phyloP scores from a whole-genome alignment of 352 stramenopile species.

The Globisporangium uncinulatum region DNA sequence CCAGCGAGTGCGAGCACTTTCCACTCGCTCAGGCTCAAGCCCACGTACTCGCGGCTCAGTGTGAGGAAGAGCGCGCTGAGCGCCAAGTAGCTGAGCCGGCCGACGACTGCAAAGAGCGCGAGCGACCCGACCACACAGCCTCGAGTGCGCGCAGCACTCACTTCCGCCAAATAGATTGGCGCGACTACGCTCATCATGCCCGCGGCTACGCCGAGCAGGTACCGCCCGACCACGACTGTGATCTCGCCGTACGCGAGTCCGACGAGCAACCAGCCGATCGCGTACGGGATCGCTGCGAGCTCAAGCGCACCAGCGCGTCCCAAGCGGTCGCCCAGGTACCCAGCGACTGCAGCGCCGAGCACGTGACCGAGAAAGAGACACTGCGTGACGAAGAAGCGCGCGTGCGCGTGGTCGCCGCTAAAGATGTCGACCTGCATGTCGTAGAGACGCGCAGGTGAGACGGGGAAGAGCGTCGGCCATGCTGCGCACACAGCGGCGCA shows the following conservation, averaged over 20 bases:
- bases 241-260: constrained; percentile 60
- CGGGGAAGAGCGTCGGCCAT: constrained; percentile 67
- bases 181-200: constrained; percentile 60
- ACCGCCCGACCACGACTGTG: constrained; percentile 57
- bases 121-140: constrained; percentile 51
- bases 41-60: constrained; percentile 56
- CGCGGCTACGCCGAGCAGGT: constrained; percentile 45
- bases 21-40: constrained; percentile 82
- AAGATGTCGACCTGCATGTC: constrained; percentile 86
- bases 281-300: constrained; percentile 60
- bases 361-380: constrained; percentile 62
- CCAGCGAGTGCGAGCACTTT: constrained; percentile 56
- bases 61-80: constrained; percentile 57
- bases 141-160: constrained; percentile 49
- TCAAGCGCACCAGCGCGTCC: constrained; percentile 68
- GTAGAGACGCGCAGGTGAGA: constrained; percentile 64
- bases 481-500: constrained; percentile 33
- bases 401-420: constrained; percentile 55
- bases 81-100: constrained; percentile 41
- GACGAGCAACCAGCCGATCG: constrained; percentile 69
- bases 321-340: constrained; percentile 57
- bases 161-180: constrained; percentile 67
- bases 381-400: constrained; percentile 63
- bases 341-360: constrained; percentile 46
- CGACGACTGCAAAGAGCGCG: constrained; percentile 29